Base-by-base conservation (phyloP, 148 eudicot species). In the Vaccinium corymbosum region DNA sequence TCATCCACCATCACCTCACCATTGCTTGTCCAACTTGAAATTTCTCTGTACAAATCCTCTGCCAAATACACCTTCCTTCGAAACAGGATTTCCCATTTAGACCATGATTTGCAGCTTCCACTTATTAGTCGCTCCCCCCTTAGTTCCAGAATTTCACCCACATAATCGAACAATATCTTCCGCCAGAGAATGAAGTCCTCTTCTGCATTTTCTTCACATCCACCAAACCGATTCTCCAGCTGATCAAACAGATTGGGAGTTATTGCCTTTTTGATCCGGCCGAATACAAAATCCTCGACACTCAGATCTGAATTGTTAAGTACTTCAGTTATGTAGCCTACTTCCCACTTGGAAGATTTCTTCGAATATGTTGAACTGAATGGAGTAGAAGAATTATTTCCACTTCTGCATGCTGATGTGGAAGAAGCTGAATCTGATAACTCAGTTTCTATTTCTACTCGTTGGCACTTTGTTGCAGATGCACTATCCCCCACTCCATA, bases 1-100 rank as follows among this genome's bases (percentile, higher is more conserved):
- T 97, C 99, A 84, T 94, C 98, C 66, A 93, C 92, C 92, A 90
- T 85, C 83, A 94, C 78, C 52, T 89, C 93, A 74, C 90, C 94
- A 91, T 89, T 88, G 84, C 88, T 86, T 66, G 85, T 89, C 94
- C 90, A 90, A 78, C 90, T 64, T 19, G 88, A 74, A 55, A 97
- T 88, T 73, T 93, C 98, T 83, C 86, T 91, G 52, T 82, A 92
- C 68, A 94, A 85, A 82, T 92, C 98, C 79, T 89, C 95, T 7
- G 97, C 94, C 83, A 97, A 87, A 85, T 84, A 86, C 27, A 85
- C 90, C 46, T 83, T 89, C 85, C 87, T 89, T 79, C 80, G 85
- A 13, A 91, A 85, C 77, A 93, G 32, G 20, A 76, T 82, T 50
- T 70, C 83, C 92, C 92, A 90, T 77, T 89, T 94, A 4, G 82